phyloP scores from a whole-genome alignment of 352 stramenopile genomes.

The Globisporangium irregulare region DNA sequence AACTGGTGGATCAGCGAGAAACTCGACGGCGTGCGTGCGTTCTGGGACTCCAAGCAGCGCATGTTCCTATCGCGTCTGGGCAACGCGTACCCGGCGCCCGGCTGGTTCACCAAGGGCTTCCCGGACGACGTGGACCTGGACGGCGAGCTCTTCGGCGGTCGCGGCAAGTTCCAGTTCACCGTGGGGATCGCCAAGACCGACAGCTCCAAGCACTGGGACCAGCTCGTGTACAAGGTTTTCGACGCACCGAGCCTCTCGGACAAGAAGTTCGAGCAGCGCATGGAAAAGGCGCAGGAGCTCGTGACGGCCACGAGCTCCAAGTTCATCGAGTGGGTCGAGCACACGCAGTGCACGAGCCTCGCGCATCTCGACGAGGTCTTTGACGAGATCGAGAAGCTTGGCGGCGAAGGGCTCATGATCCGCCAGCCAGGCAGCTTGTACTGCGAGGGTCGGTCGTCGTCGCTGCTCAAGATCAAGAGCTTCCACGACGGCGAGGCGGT shows the following conservation, averaged over 20 bases:
- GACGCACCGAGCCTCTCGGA: conserved; percentile 46
- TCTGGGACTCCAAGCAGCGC: conserved; percentile 49
- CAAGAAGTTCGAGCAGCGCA: conserved; percentile 60
- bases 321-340: conserved; percentile 60
- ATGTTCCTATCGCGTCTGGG: conserved; percentile 59
- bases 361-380: conserved; percentile 53
- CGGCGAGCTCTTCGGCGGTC: conserved; percentile 67
- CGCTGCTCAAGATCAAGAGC: conserved; percentile 77
- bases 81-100: conserved; percentile 61
- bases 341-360: conserved; percentile 51
- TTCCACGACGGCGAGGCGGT: conserved; percentile 70
- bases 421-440: conserved; percentile 56
- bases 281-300: conserved; percentile 29
- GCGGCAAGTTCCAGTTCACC: conserved; percentile 59
- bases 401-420: conserved; percentile 74
- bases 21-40: conserved; percentile 67
- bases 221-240: conserved; percentile 72
- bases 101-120: conserved; percentile 57
- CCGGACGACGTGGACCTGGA: conserved; percentile 61
- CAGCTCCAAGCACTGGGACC: conserved; percentile 46
- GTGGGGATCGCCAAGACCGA: conserved; percentile 65
- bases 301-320: conserved; percentile 27
- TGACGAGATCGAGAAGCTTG: conserved; percentile 49
- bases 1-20: conserved; percentile 80
- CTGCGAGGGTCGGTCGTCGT: conserved; percentile 39